phyloP scores from a whole-genome alignment of 331 rosid genomes.

The Malus hybrid region DNA sequence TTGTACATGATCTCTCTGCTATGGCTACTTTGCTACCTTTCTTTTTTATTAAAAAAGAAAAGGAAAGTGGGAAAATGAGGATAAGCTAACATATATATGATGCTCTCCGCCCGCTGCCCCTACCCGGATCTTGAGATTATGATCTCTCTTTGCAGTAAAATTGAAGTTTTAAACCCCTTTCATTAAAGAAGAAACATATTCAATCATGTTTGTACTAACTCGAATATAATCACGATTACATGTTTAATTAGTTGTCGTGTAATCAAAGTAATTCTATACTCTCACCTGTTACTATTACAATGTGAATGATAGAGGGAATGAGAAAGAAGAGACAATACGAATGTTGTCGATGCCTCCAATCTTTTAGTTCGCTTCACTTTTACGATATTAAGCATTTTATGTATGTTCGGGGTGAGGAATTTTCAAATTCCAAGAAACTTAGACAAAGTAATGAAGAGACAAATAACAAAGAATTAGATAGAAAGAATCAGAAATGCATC shows the following conservation, averaged over 20 bases:
- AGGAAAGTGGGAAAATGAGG: neutral
- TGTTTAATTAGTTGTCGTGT: slow-evolving; percentile 7
- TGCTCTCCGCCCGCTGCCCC: slow-evolving; percentile 8
- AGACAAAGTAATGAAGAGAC: no score
- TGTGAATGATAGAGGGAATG: neutral
- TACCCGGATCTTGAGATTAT: slow-evolving; percentile 4
- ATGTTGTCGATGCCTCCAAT: neutral
- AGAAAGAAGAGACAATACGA: neutral
- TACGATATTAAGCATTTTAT: no score
- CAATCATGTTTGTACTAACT: slow-evolving; percentile 8
- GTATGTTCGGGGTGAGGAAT: no score
- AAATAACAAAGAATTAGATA: no score
- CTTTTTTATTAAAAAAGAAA: neutral
- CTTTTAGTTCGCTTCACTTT: neutral
- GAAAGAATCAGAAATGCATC: no score
- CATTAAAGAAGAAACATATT: slow-evolving; percentile 3
- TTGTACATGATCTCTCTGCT: slow-evolving; percentile 1
- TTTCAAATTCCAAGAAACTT: no score
- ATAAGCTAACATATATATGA: neutral
- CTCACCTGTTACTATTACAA: neutral
- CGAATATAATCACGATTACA: slow-evolving; percentile 5
- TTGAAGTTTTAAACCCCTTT: slow-evolving; percentile 5
- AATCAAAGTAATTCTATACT: slow-evolving; percentile 10
- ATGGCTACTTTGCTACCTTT: slow-evolving; percentile 11
- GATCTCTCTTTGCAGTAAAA: slow-evolving; percentile 6